A percentile compares a stretch with the other conserved stretches of the same genome.
phyloP scores from a whole-genome alignment of 352 stramenopile genomes.

The Phytophthora nicotianae region DNA sequence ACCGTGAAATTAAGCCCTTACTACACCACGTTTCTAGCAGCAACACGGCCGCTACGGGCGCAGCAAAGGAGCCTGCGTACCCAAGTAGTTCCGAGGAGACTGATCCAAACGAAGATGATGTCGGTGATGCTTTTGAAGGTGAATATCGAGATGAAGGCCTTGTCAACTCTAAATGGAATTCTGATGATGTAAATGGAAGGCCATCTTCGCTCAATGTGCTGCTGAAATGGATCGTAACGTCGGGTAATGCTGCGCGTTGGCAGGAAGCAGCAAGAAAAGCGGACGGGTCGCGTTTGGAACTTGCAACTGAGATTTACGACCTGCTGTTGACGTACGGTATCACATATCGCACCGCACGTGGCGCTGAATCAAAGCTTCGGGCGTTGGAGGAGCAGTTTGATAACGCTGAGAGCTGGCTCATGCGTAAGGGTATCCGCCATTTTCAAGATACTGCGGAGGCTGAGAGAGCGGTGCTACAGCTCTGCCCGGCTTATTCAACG shows the following conservation, averaged over 20 bases:
- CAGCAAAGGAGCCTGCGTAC: background rate
- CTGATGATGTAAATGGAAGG: conserved; percentile 7
- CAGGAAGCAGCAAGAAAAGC: conserved; percentile 8
- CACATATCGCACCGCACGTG: conserved; percentile 1
- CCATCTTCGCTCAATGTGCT: conserved; percentile 17
- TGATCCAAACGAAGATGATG: background rate
- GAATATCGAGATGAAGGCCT: background rate
- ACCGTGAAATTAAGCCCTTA: conserved; percentile 5
- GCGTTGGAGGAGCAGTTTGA: conserved; percentile 20
- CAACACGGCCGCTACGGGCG: background rate
- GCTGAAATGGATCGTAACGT: conserved; percentile 12
- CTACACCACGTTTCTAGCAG: background rate
- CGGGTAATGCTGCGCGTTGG: conserved; percentile 21
- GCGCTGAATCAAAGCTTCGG: conserved; percentile 9
- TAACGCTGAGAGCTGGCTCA: conserved; percentile 21
- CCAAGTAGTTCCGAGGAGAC: conserved; percentile 7
- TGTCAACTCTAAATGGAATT: conserved; percentile 13
- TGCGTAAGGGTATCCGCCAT: background rate
- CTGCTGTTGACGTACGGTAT: conserved; percentile 14
- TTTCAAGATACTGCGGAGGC: conserved; percentile 6
- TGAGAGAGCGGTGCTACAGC: conserved; percentile 5
- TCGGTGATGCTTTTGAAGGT: no score
- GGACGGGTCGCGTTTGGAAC: background rate
- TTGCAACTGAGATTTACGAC: conserved; percentile 18
- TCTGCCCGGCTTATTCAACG: conserved; percentile 14